phyloP scores from a whole-genome alignment of 1,284 basidiomycete genomes.

The Cutaneotrichosporon dermatis region DNA sequence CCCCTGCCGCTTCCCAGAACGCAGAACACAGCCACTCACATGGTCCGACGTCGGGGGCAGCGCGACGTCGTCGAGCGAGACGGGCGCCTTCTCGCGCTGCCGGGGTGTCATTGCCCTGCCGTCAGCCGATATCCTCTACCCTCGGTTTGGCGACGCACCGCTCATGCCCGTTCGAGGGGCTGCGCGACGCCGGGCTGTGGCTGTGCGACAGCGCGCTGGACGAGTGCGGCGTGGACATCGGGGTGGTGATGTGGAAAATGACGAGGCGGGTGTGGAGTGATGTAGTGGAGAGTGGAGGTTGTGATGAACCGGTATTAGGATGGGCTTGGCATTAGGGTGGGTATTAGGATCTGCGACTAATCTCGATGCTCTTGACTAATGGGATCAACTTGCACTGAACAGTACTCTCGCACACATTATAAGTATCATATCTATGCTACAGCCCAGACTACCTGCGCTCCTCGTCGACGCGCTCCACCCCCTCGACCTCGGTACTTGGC shows the following conservation, averaged over 20 bases:
- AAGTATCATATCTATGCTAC: slow-evolving; percentile 2
- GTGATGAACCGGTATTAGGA: neutral
- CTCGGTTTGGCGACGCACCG: neutral
- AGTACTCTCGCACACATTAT: too few relatives aligned
- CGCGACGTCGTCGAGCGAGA: slow-evolving; percentile 5
- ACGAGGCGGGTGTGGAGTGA: too few relatives aligned
- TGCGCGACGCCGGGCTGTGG: too few relatives aligned
- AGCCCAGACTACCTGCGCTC: neutral
- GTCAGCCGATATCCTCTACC: neutral
- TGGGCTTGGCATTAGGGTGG: neutral
- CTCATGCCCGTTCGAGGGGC: neutral
- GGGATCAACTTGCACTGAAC: too few relatives aligned
- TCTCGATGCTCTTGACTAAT: too few relatives aligned
- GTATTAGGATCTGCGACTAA: neutral
- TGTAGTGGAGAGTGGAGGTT: neutral
- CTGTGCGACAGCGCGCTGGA: neutral
- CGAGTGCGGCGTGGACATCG: neutral
- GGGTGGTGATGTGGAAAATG: neutral
- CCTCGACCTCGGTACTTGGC: neutral
- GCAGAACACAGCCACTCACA: too few relatives aligned
- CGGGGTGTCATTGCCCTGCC: slow-evolving; percentile 9
- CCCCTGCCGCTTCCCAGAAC: too few relatives aligned
- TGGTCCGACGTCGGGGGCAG: slow-evolving; percentile 12
- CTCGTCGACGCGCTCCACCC: neutral
- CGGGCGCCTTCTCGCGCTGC: slow-evolving; percentile 17